These are phyloP conservation scores for Gracilaria gracilis DNA, from an alignment of 23 red algal species.

Conservation along the genomic window DNA sequence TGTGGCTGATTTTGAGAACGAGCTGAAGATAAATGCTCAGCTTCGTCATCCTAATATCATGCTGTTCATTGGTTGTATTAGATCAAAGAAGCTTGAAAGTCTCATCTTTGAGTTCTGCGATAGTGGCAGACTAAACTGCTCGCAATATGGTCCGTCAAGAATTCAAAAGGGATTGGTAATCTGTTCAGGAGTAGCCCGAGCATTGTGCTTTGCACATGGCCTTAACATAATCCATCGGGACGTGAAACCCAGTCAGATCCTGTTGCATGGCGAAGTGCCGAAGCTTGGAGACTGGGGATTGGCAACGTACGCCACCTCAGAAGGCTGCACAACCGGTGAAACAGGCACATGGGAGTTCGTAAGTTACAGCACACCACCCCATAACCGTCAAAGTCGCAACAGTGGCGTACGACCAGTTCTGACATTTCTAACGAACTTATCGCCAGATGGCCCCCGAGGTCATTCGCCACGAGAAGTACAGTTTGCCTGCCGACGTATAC, in stretches of 20 bases:
- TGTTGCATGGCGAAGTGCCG: conserved; percentile 58
- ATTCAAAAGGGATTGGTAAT: conserved; percentile 37
- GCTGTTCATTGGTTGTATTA: conserved; percentile 51
- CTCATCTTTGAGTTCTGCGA: conserved; percentile 66
- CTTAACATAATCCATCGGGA: conserved; percentile 86
- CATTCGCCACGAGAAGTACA: conserved; percentile 62
- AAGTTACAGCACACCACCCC: neutral
- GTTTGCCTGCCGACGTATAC: conserved; percentile 62
- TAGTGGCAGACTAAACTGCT: conserved; percentile 48
- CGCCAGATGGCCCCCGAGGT: conserved; percentile 68
- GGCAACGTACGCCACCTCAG: conserved; percentile 16
- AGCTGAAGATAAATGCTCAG: conserved; percentile 14
- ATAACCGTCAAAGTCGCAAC: neutral
- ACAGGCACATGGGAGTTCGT: conserved; percentile 80
- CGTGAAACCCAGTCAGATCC: conserved; percentile 89
- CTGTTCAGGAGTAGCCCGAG: conserved; percentile 52
- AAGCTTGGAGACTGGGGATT: conserved; percentile 86
- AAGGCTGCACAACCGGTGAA: conserved; percentile 55
- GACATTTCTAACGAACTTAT: neutral
- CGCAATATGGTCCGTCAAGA: conserved; percentile 4
- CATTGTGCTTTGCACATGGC: conserved; percentile 80
- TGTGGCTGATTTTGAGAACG: conserved; percentile 44
- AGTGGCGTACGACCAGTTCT: neutral
- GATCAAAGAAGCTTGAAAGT: neutral
- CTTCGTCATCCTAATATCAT: conserved; percentile 74